Conservation (phyloP, 305 asterid genomes). For the Fraxinus velutina region DNA sequence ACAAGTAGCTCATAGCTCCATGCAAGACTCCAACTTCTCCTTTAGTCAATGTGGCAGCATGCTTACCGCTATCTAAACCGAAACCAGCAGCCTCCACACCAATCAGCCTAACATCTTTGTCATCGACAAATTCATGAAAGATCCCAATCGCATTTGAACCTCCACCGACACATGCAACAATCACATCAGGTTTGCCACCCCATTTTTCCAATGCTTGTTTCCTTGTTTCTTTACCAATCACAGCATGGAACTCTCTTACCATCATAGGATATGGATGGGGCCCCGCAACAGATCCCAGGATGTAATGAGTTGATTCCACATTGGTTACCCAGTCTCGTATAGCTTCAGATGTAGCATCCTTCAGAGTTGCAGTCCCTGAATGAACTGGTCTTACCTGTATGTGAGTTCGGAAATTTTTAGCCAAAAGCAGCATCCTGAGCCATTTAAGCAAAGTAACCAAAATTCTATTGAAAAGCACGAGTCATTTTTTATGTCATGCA, state of each 20-base stretch:
- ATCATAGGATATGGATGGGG: slow-evolving; percentile 99
- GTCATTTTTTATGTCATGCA: not conserved
- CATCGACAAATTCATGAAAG: slow-evolving; percentile 87
- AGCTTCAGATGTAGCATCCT: slow-evolving; percentile 98
- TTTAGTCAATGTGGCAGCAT: slow-evolving; percentile 80
- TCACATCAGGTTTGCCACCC: slow-evolving; percentile 84
- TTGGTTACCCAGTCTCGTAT: slow-evolving; percentile 93
- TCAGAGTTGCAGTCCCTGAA: slow-evolving; percentile 90
- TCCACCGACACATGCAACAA: slow-evolving; percentile 94
- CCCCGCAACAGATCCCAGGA: slow-evolving; percentile 89
- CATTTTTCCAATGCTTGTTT: slow-evolving; percentile 89
- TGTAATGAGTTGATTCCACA: slow-evolving; percentile 88
- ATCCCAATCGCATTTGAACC: slow-evolving; percentile 99
- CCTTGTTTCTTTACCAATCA: slow-evolving; percentile 93
- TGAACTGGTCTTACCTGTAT: slow-evolving; percentile 83
- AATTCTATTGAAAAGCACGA: not conserved
- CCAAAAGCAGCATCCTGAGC: not conserved
- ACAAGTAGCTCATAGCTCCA: slow-evolving; percentile 93
- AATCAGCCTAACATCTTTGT: slow-evolving; percentile 70
- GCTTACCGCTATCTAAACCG: slow-evolving; percentile 93
- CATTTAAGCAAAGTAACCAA: not conserved
- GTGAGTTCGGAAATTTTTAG: slow-evolving; percentile 9
- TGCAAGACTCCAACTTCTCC: slow-evolving; percentile 94
- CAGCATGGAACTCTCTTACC: slow-evolving; percentile 94
- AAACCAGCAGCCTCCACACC: slow-evolving; percentile 99